phyloP scores from a whole-genome alignment of 1,139 yeast genomes.

The Pichia sp. region DNA sequence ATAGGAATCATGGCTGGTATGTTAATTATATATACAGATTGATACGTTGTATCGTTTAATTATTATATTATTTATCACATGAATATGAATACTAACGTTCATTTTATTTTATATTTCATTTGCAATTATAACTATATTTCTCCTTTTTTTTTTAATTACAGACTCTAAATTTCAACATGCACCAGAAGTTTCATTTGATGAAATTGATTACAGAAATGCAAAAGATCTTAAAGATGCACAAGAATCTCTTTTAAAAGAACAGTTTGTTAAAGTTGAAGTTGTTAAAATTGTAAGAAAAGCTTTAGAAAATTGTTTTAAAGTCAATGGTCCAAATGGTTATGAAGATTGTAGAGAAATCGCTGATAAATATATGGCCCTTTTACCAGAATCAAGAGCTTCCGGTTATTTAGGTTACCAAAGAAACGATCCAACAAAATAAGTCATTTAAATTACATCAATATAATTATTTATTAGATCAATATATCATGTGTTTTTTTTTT shows the following conservation, averaged over 20 bases:
- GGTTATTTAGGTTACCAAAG: conserved; percentile 81
- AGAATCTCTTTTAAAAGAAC: conserved; percentile 72
- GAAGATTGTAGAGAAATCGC: conserved; percentile 76
- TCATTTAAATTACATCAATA: neutral
- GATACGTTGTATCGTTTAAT: neutral
- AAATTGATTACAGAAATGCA: conserved; percentile 67
- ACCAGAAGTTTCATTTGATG: conserved; percentile 77
- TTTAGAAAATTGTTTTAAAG: conserved; percentile 54
- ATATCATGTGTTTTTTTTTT: conserved; percentile 30
- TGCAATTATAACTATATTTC: neutral
- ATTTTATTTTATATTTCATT: neutral
- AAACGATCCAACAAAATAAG: conserved; percentile 72
- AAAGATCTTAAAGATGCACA: conserved; percentile 66
- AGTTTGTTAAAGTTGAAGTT: conserved; percentile 68
- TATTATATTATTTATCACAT: neutral
- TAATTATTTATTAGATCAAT: neutral
- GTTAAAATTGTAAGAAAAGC: conserved; percentile 68
- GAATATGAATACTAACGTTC: neutral
- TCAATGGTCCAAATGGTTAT: conserved; percentile 66
- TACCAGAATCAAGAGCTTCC: conserved; percentile 59
- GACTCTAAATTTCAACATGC: conserved; percentile 37
- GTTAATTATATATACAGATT: no score
- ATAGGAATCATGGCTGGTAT: no score
- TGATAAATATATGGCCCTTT: conserved; percentile 71
- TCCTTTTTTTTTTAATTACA: neutral